These are phyloP conservation scores for Crotalaria pallida DNA, from an alignment of 306 rosid genomes.

Conservation along the genomic window DNA sequence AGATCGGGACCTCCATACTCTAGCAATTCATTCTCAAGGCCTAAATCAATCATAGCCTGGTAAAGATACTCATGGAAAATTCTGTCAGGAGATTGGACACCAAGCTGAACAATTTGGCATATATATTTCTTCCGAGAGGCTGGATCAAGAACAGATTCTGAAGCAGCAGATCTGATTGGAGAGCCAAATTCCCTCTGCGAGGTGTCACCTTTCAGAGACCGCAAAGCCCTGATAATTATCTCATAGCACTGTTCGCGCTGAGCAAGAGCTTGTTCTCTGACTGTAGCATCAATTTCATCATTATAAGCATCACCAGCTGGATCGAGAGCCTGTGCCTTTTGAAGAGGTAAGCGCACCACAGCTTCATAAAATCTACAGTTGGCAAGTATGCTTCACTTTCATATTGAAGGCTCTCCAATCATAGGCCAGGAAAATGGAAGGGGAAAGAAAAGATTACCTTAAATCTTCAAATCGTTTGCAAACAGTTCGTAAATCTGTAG, in stretches of 20 bases:
- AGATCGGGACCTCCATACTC: constrained; percentile 97
- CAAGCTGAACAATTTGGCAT: constrained; percentile 90
- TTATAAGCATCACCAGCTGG: constrained; percentile 85
- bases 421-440: background rate
- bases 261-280: constrained; percentile 72
- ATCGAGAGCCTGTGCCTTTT: constrained; percentile 95
- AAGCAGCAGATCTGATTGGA: constrained; percentile 57
- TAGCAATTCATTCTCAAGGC: constrained; percentile 85
- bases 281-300: constrained; percentile 78
- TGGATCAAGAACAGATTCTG: constrained; percentile 64
- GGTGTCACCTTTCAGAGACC: constrained; percentile 67
- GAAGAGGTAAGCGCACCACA: constrained; percentile 89
- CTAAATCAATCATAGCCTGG: constrained; percentile 89
- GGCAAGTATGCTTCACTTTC: constrained; percentile 9
- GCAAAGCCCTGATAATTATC: constrained; percentile 75
- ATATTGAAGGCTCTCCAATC: constrained; percentile 20
- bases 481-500: constrained; percentile 86
- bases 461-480: constrained; percentile 96
- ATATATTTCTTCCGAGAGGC: constrained; percentile 72
- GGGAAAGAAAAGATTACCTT: constrained; percentile 47
- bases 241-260: constrained; percentile 87
- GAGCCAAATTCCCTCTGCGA: constrained; percentile 76
- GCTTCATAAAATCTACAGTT: constrained; percentile 93
- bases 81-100: constrained; percentile 88
- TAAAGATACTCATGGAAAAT: constrained; percentile 83